These are phyloP conservation scores for Rhizopogon salebrosus DNA, from an alignment of 768 basidiomycete species.

Conservation along the genomic window DNA sequence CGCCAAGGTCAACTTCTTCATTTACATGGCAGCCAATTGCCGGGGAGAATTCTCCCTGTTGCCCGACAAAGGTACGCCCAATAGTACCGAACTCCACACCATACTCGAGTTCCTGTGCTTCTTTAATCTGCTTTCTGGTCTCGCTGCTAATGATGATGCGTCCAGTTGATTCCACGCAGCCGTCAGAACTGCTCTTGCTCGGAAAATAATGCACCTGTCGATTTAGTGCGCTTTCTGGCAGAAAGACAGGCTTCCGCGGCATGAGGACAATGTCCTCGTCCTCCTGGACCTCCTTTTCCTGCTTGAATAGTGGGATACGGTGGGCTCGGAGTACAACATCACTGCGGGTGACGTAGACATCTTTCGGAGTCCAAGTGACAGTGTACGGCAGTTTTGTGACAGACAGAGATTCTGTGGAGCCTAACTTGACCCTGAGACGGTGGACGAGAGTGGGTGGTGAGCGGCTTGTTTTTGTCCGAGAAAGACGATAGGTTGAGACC, in stretches of 20 bases:
- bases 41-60: not conserved
- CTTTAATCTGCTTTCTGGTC: not conserved
- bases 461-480: not conserved
- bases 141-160: not conserved
- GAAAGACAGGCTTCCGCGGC: conserved; percentile 13
- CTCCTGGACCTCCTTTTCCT: not conserved
- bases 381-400: conserved; percentile 21
- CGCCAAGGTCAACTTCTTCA: conserved; percentile 17
- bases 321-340: conserved; percentile 11
- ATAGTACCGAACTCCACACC: not conserved
- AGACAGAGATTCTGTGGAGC: not conserved
- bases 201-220: conserved; percentile 21
- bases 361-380: conserved; percentile 20
- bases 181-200: not conserved
- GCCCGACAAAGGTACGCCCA: not conserved
- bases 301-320: conserved; percentile 19
- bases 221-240: conserved; percentile 15
- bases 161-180: not conserved
- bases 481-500: not conserved
- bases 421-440: not conserved
- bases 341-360: conserved; percentile 20
- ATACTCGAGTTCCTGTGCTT: not conserved
- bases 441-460: not conserved
- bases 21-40: conserved; percentile 14
- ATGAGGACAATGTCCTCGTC: conserved; percentile 6